These are phyloP conservation scores for Pilobolus umbonatus DNA, from an alignment of 192 early-diverging fungal species.

Conservation along the genomic window DNA sequence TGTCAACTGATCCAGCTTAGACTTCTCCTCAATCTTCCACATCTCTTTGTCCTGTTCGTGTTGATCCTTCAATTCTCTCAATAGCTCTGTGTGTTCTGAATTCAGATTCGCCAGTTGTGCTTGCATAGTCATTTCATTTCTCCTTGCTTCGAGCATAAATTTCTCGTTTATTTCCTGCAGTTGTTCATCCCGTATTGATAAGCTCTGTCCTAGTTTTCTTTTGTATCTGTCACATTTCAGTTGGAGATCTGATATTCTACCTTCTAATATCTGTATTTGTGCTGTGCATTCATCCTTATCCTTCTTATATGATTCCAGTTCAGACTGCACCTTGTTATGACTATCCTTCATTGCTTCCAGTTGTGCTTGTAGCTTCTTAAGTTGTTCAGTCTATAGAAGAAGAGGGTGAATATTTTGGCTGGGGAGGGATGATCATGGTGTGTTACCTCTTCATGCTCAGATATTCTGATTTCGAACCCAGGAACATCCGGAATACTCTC, in stretches of 20 bases:
- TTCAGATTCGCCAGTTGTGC: slow-evolving; percentile 7
- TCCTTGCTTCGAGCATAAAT: not conserved
- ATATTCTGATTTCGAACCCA: too few species aligned
- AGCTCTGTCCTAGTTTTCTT: not conserved
- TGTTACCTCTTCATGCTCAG: too few species aligned
- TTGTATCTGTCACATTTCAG: not conserved
- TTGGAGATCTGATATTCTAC: not conserved
- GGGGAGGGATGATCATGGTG: too few species aligned
- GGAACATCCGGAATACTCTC: too few species aligned
- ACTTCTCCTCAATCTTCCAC: slow-evolving; percentile 11
- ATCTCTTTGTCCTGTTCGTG: slow-evolving; percentile 9
- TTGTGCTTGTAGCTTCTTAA: too few species aligned
- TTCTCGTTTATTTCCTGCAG: slow-evolving; percentile 4
- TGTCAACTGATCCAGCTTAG: not conserved
- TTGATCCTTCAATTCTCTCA: slow-evolving; percentile 13
- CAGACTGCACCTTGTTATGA: too few species aligned
- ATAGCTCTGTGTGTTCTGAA: slow-evolving; percentile 4
- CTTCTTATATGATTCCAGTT: too few species aligned
- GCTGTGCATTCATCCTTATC: too few species aligned
- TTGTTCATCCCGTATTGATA: not conserved
- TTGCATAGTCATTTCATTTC: slow-evolving; percentile 4
- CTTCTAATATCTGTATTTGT: not conserved
- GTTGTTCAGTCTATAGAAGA: too few species aligned
- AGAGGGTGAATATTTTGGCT: too few species aligned
- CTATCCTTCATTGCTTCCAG: too few species aligned